A percentile compares a stretch with the other conserved stretches of the same genome.
Conservation (phyloP, 306 rosid genomes). For the Pyrus bretschneideri region DNA sequence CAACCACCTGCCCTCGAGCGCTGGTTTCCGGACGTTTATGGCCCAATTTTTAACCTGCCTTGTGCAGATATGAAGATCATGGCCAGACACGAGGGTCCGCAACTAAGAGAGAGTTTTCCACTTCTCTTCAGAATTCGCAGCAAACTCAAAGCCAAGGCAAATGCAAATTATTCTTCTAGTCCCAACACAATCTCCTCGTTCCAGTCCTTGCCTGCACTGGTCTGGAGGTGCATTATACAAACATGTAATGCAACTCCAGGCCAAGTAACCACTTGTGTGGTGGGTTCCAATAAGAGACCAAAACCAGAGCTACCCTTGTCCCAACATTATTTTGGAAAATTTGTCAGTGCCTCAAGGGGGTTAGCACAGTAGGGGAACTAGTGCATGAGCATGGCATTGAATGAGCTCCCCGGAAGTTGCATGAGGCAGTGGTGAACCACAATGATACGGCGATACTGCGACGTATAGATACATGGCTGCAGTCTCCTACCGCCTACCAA, state of each 20-base stretch:
- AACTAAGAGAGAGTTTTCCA: background rate
- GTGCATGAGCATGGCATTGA: slow-evolving; percentile 3
- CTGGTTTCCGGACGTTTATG: slow-evolving; percentile 43
- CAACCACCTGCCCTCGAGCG: slow-evolving; percentile 28
- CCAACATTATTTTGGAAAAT: slow-evolving; percentile 44
- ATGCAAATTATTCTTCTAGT: slow-evolving; percentile 14
- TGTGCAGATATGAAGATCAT: slow-evolving; percentile 34
- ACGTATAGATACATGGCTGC: slow-evolving; percentile 12
- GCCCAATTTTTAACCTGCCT: slow-evolving; percentile 17
- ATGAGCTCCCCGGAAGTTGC: slow-evolving; percentile 46
- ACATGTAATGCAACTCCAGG: slow-evolving; percentile 13
- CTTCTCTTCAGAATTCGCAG: too few species aligned
- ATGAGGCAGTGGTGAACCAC: slow-evolving; percentile 31
- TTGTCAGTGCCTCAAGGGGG: background rate
- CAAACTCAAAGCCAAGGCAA: slow-evolving; percentile 50
- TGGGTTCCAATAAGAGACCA: slow-evolving; percentile 29
- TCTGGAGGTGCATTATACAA: slow-evolving; percentile 50
- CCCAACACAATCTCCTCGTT: slow-evolving; percentile 40
- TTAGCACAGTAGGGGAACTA: slow-evolving; percentile 17
- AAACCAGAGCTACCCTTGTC: slow-evolving; percentile 44
- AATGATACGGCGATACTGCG: background rate
- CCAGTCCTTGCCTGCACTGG: slow-evolving; percentile 42
- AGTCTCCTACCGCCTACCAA: slow-evolving; percentile 8
- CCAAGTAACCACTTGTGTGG: slow-evolving; percentile 4
- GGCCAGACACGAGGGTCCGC: slow-evolving; percentile 27